Conservation (phyloP, 202 grass and related monocot species). For the Panicum virgatum region DNA sequence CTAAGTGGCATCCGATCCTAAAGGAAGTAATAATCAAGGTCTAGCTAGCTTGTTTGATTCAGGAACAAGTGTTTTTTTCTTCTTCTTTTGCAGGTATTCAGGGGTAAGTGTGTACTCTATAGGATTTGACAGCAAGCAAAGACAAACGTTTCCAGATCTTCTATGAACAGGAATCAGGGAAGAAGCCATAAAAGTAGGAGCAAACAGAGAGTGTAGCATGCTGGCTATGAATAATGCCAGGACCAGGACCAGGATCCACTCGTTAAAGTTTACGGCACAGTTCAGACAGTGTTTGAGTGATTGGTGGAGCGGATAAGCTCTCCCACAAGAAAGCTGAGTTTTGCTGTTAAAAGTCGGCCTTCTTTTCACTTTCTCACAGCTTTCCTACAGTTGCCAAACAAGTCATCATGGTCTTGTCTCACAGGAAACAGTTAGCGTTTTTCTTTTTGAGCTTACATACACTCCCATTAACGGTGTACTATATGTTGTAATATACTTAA, state of each 20-base stretch:
- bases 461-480: background rate
- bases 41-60: background rate
- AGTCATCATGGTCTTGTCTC: conserved; percentile 10
- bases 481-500: background rate
- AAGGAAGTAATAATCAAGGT: background rate
- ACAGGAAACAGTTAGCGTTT: background rate
- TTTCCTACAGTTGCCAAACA: conserved; percentile 11
- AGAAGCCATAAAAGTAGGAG: background rate
- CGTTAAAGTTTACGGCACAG: background rate
- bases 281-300: conserved; percentile 19
- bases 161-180: background rate
- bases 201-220: background rate
- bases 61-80: background rate
- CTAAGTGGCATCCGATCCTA: background rate
- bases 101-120: background rate
- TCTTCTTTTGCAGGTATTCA: background rate
- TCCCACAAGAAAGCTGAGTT: background rate
- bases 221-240: background rate
- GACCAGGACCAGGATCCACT: conserved; percentile 23
- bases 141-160: background rate
- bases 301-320: conserved; percentile 32
- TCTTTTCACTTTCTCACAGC: background rate
- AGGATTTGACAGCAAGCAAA: background rate
- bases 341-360: background rate
- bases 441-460: background rate